Evolutionary conservation across 2,329 filamentous ascomycete genomes (phyloP).

Genomic region (Pseudocercospora fuligena): DNA sequence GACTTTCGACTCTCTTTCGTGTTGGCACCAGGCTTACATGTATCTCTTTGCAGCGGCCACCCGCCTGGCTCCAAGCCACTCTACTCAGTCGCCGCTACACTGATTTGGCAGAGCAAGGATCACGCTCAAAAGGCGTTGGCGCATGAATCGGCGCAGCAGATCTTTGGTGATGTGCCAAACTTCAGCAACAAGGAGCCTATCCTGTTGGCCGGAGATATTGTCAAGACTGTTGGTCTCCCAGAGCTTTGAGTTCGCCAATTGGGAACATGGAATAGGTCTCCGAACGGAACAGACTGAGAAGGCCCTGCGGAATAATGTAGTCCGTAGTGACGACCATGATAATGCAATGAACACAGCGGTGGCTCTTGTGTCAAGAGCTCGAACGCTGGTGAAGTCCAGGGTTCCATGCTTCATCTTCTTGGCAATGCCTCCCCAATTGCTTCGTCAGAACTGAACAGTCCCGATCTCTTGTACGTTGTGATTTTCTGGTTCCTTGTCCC

Average conservation of each 20-base stretch:
- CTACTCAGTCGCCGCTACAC: neutral
- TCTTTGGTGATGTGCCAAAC: neutral
- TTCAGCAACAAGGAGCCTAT: neutral
- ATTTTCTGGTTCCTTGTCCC: neutral
- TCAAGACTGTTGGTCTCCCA: neutral
- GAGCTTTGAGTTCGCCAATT: neutral
- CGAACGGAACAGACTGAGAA: neutral
- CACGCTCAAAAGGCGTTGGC: neutral
- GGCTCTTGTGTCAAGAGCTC: neutral
- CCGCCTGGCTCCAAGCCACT: neutral
- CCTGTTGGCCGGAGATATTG: neutral
- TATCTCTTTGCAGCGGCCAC: neutral
- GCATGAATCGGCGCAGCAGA: neutral
- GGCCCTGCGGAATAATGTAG: neutral
- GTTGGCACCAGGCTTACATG: neutral
- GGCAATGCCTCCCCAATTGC: neutral
- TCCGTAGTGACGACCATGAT: neutral
- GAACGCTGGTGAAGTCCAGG: neutral
- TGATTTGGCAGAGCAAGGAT: neutral
- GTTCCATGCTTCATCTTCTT: neutral
- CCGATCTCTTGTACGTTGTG: neutral
- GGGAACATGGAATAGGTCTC: neutral
- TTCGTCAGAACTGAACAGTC: neutral
- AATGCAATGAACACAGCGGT: neutral
- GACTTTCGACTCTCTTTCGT: neutral